Base-by-base conservation (phyloP, 2,329 filamentous ascomycete genomes). In the Furcasterigmium sp. region DNA sequence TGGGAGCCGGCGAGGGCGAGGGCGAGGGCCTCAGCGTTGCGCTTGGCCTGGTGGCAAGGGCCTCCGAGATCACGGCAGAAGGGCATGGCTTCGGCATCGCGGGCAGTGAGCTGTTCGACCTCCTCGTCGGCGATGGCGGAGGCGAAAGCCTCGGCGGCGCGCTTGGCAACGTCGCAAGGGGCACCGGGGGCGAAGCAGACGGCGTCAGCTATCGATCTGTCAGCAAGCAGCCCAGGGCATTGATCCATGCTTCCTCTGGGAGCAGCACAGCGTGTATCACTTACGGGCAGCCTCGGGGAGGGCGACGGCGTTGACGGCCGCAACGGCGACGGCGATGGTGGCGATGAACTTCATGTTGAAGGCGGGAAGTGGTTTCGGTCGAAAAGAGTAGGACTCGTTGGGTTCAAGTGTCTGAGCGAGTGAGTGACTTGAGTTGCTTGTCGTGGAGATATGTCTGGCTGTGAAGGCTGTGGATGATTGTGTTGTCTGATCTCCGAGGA, bases 121-220 rank as follows among this genome's bases (percentile, higher is more conserved):
- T 43, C 23, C 11, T 43, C 46, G 43, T 47, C 47, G 10, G 46
- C 47, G 20, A 60, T 46, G 45, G 60, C 59, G 14, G 58, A 48
- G 25, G 66, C 56, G 21, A 66, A 54, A 11, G 61, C 61, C 39
- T 63, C 60, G 37, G 63, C 63, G 15, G 60, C 63, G 43, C 68
- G 63, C 52, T 61, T 61, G 45, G 63, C 67, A 49, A 59, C 62
- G 59, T 60, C 63, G 64, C 64, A 67, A 8, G 55, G 46, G 50
- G 59, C 52, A 32, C 64, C 61, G 23, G 57, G 58, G 30, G 58
- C 54, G 48, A 60, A 50, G 53, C 70, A 72, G 20, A 43, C 44
- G 17, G 29, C 29, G 7, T 32, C 29, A 14, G 29, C 29, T 32
- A 32, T 13, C 14, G 29, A 32, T n/a, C 3, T 17, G 14, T 26